Conservation (phyloP, 371 early-diverging fungal genomes). For the Mortierella sp. region DNA sequence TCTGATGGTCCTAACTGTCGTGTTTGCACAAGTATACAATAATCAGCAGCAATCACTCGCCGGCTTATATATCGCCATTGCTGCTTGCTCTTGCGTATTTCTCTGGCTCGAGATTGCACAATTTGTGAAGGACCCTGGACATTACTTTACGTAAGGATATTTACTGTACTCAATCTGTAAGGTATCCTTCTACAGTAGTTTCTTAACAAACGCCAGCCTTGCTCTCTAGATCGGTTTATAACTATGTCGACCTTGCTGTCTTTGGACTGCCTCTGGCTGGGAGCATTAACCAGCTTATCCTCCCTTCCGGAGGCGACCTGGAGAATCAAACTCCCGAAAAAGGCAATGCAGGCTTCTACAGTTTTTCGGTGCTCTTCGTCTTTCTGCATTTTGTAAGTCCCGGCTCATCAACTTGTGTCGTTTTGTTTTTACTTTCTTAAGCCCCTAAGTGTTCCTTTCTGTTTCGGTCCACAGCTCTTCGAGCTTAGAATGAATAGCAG, state of each 20-base stretch:
- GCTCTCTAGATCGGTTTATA: slow-evolving; percentile 6
- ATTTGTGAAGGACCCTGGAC: not conserved
- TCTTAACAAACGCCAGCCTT: too few species aligned
- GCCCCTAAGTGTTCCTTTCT: not conserved
- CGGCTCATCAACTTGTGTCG: not conserved
- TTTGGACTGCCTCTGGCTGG: not conserved
- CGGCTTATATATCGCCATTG: slow-evolving; percentile 4
- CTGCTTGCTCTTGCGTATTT: not conserved
- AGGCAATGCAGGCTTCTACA: not conserved
- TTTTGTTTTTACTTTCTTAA: not conserved
- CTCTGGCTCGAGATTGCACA: slow-evolving; percentile 4
- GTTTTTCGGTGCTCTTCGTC: slow-evolving; percentile 2
- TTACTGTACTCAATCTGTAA: too few species aligned
- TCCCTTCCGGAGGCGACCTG: not conserved
- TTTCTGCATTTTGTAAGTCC: slow-evolving; percentile 8
- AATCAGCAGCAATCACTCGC: not conserved
- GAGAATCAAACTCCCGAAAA: not conserved
- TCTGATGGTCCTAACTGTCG: not conserved
- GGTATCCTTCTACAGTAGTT: too few species aligned
- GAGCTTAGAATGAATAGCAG: not conserved
- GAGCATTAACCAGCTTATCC: not conserved
- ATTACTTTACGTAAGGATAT: not conserved
- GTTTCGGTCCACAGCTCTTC: not conserved
- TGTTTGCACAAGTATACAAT: slow-evolving; percentile 4
- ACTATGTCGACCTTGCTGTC: slow-evolving; percentile 2